phyloP scores from a whole-genome alignment of 2,329 filamentous ascomycete genomes.

The Mycosphaerelloides madeirae region DNA sequence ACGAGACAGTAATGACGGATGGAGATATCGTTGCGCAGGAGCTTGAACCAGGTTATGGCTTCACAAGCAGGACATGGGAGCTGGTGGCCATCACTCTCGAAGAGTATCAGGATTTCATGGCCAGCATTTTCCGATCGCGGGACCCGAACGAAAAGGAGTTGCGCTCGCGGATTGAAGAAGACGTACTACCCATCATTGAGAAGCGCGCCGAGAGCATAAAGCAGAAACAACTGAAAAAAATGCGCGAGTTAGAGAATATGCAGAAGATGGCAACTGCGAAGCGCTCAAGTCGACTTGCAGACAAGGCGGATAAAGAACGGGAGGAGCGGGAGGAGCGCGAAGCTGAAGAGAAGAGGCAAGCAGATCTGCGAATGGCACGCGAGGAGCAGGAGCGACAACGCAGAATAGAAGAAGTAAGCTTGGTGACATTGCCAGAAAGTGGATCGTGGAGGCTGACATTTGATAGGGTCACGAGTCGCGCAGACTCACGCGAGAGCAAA shows the following conservation, averaged over 20 bases:
- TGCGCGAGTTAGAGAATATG: slow-evolving; percentile 74
- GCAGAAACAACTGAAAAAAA: slow-evolving; percentile 67
- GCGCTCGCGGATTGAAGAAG: slow-evolving; percentile 64
- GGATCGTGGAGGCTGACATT: slow-evolving; percentile 21
- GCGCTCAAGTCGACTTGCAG: slow-evolving; percentile 81
- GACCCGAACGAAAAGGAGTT: slow-evolving; percentile 82
- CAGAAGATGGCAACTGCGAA: slow-evolving; percentile 92
- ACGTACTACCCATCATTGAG: slow-evolving; percentile 80
- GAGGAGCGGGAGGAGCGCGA: slow-evolving; percentile 67
- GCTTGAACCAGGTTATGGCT: slow-evolving; percentile 47
- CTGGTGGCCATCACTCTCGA: slow-evolving; percentile 77
- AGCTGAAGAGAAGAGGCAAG: slow-evolving; percentile 61
- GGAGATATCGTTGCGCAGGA: slow-evolving; percentile 30
- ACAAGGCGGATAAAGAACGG: slow-evolving; percentile 72
- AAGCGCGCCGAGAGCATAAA: slow-evolving; percentile 65
- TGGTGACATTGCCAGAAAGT: neutral
- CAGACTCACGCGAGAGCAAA: slow-evolving; percentile 77
- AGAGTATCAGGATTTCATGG: slow-evolving; percentile 70
- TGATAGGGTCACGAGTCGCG: slow-evolving; percentile 67
- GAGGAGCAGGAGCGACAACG: slow-evolving; percentile 56
- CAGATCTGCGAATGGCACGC: slow-evolving; percentile 59
- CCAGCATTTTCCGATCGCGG: slow-evolving; percentile 66
- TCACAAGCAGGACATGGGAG: slow-evolving; percentile 81
- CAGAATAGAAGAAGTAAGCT: slow-evolving; percentile 59
- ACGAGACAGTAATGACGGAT: slow-evolving; percentile 32